Percentiles rank a stretch among this genome's conserved stretches.
phyloP scores from a whole-genome alignment of 75 land plant species.

The Selaginella tamariscina region DNA sequence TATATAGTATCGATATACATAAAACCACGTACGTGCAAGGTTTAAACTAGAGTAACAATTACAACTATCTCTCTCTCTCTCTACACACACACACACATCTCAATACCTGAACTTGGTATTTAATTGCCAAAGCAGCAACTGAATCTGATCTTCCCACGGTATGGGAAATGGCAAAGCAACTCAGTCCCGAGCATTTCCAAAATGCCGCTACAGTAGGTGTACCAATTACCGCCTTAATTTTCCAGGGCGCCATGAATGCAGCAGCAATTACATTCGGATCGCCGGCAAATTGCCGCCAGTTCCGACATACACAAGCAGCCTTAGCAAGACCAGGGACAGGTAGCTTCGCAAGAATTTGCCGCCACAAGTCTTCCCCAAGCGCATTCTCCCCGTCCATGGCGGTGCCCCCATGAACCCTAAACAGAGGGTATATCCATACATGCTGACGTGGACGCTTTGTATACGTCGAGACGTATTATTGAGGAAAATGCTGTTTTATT shows the following conservation, averaged over 20 bases:
- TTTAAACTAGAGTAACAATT: too few relatives aligned
- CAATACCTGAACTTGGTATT: constrained; percentile 70
- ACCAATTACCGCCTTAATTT: constrained; percentile 47
- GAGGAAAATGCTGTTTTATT: background rate
- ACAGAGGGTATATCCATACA: too few relatives aligned
- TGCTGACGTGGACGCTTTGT: background rate
- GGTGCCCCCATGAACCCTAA: too few relatives aligned
- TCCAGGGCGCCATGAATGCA: constrained; percentile 64
- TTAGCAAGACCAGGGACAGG: constrained; percentile 47
- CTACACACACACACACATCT: background rate
- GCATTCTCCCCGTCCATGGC: too few relatives aligned
- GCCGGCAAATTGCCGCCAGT: constrained; percentile 56
- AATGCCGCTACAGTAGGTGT: constrained; percentile 44
- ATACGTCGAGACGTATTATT: background rate
- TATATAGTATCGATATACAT: too few relatives aligned
- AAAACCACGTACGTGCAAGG: too few relatives aligned
- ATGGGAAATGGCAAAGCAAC: constrained; percentile 75
- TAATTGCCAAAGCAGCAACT: constrained; percentile 71
- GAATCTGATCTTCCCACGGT: constrained; percentile 44
- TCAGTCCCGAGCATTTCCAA: constrained; percentile 46
- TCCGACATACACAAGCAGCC: constrained; percentile 72
- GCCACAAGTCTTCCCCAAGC: constrained; percentile 54
- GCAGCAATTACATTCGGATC: constrained; percentile 35
- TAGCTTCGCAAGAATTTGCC: constrained; percentile 45
- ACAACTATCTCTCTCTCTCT: too few relatives aligned